Evolutionary conservation across 768 basidiomycete species (phyloP).

Genomic region (Suillus tomentosus): DNA sequence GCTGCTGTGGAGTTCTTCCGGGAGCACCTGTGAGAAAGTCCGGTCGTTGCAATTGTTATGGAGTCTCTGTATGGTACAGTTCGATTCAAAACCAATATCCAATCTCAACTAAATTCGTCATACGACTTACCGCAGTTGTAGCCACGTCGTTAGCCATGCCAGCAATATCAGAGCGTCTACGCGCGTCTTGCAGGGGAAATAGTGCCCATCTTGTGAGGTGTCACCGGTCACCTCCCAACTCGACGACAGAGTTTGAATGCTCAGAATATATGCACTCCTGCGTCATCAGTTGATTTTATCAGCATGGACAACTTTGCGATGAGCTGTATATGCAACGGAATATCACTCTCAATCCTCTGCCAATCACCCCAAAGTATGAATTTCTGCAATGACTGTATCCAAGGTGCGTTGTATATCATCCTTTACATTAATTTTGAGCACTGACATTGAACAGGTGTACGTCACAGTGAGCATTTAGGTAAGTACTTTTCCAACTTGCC

Average conservation of each 20-base stretch:
- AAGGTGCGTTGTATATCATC: constrained; percentile 38
- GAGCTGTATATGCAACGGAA: background rate
- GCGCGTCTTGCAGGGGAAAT: background rate
- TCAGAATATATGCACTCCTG: background rate
- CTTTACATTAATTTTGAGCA: background rate
- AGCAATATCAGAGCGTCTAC: background rate
- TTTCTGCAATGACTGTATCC: constrained; percentile 57
- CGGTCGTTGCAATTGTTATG: background rate
- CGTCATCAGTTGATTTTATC: background rate
- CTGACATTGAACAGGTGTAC: constrained; percentile 40
- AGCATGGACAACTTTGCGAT: background rate
- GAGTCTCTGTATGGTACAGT: background rate
- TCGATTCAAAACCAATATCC: background rate
- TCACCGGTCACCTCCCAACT: background rate
- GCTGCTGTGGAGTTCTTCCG: constrained; percentile 56
- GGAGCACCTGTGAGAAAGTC: constrained; percentile 27
- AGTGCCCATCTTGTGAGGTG: background rate
- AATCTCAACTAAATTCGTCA: background rate
- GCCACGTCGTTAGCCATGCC: background rate
- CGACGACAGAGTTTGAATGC: background rate
- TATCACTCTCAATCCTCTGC: background rate
- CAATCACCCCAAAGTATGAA: constrained; percentile 38
- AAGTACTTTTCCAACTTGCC: constrained; percentile 8
- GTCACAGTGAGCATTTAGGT: constrained; percentile 50
- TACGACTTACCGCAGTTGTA: background rate